Evolutionary conservation across 345 rosid species (phyloP), one percentile per base, ranked within the genome.

Genomic region (Aethionema arabicum): DNA sequence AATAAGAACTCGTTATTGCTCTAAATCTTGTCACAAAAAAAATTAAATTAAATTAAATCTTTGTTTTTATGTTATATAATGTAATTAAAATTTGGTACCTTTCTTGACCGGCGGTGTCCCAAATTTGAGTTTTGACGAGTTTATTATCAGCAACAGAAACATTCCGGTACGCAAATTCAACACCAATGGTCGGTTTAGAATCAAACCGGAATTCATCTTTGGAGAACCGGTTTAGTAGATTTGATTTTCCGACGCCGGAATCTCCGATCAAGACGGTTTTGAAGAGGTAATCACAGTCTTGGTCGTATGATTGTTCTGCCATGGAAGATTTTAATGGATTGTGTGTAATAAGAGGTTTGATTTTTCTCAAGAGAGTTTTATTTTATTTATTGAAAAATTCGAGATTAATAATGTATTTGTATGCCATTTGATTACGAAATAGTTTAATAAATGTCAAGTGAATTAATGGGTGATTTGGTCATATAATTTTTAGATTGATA

Each of bases 21-120:
- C 92, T 75, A 63, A 87, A 90, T 78, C 97, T 90, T 39, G 8
- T 62, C 42, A 4, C 56, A 54, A 8, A 46, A 53, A 15, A 36
- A 40, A 35, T 2, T 35, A 35, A 35, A 35, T 21, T 21, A 21
- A 21, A 21, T 21, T 21, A 21, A 21, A 21, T 21, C 1, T 21
- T 21, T 11, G 13, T 37, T 7, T 54, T 3, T n/a, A 59, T 7
- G 21, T 3, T 15, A 49, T 42, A 31, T 12, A 31, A 0, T 0
- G 32, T 33, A 31, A 57, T 43, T 59, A 32, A 59, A 43, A 33
- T 12, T 4, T 7, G 54, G 2, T 78, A 89, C 96, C 96, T 84
- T 82, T 89, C 96, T 73, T 89, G 95, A 31, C 96, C 95, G 41
- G 96, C 96, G 4, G 96, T 89, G 69, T 89, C 96, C 96, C 96